Base-by-base conservation (phyloP, 1,284 basidiomycete species). In the Microbotryum saponariae region DNA sequence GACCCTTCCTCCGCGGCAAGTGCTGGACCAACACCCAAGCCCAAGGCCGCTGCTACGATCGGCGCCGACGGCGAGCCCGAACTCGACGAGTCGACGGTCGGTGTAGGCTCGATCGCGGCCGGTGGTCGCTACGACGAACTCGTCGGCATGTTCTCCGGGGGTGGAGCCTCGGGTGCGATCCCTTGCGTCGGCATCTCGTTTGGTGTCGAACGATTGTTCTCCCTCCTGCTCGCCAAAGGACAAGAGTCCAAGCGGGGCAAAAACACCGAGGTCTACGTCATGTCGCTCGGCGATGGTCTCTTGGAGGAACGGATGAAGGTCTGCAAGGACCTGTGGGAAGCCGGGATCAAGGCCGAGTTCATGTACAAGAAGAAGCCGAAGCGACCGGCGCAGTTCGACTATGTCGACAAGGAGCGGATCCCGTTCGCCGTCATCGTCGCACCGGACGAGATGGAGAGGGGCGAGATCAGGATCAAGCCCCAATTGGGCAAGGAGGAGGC, bases 121-220 rank as follows among this genome's bases (percentile, higher is more conserved):
- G 96, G 96, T 21, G 94, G 96, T 16, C 82, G 94, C 51, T 98
- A 98, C 78, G 94, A 98, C 79, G 87, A 89, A 68, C 86, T 99
- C n/a, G 94, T 98, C 2, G 88, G 89, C 54, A 85, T 93, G 81
- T 97, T 99, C 77, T 82, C 86, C 23, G 82, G 88, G 7, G 79
- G 89, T 84, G 76, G 67, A 45, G 55, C 74, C 70, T 47, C 65
- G 14, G 69, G 69, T 20, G 78, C 81, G 8, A 82, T 94, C 58
- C 94, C 93, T 0, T 99, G 96, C 75, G 86, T 98, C 14, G 94
- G 96, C 25, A 84, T 97, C 42, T 89, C 86, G 66, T 88, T 98
- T 68, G 96, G 96, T 29, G 81, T 98, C 56, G 96, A 98, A 78
- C 80, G 96, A n/a, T 87, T 98, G 63, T 98, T 97, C 74, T 88